Evolutionary conservation across 2,329 filamentous ascomycete species (phyloP), one percentile per base, ranked within the genome.

Genomic region (Arthrobotrys megalospora): DNA sequence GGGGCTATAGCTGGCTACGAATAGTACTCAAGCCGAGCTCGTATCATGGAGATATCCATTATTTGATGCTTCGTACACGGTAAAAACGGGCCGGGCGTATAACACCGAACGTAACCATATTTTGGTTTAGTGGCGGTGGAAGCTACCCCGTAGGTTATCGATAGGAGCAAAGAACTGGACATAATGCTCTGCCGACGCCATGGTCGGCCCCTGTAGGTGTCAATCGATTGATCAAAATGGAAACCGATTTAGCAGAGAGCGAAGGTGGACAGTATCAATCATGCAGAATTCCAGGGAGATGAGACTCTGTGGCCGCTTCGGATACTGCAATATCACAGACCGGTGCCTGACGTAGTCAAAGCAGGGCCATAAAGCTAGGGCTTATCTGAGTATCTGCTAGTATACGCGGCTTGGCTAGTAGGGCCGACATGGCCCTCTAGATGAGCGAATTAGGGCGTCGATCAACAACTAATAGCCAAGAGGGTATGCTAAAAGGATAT

Each of bases 361-460:
- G 28, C 55, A 60, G 55, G 55, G 55, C 43, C n/a, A 28, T 19
- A 24, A 43, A 43, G 36, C 36, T 12, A 19, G 36, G n/a, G 34
- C 36, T 45, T 67, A 43, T 55, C 24, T 45, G 7, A 16, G 24
- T 36, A 60, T 32, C 19, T 43, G n/a, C 32, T 28, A 16, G 24
- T 36, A 60, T 32, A 10, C 28, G n/a, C 32, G n/a, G 19, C 32
- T 21, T 55, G 21, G 48, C 14, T 45, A 12, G 8, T 16, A 67
- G 48, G 34, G 36, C 36, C 34, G 21, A 55, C 34, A 50, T 38
- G 10, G 52, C 34, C 50, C 34, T n/a, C 19, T 67, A 19, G 24
- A 45, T 67, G 64, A 55, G 64, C n/a, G 48, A 55, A 55, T 67
- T 67, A 67, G 38, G 19, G 19, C 5, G 6, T 43, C 19, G 24